These are phyloP conservation scores for Mucor velutinosus DNA, from an alignment of 371 early-diverging fungal species.

Conservation along the genomic window DNA sequence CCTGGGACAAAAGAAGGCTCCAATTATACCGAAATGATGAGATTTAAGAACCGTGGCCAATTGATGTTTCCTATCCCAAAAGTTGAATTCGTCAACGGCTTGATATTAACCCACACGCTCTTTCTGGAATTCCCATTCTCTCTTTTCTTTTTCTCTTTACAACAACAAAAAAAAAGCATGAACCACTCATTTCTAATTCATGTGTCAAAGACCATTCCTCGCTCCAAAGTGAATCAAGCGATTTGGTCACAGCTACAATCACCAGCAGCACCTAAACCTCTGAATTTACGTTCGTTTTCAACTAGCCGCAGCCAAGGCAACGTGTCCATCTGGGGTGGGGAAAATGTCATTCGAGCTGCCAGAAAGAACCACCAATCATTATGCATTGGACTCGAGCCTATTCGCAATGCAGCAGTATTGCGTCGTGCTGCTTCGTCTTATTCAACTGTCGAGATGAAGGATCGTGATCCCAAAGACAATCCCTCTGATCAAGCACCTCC, in stretches of 20 bases:
- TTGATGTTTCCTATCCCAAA: neutral
- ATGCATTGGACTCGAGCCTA: conserved; percentile 40
- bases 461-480: conserved; percentile 41
- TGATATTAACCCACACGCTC: neutral
- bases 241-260: conserved; percentile 41
- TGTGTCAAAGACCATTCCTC: conserved; percentile 55
- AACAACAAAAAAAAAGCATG: conserved; percentile 8
- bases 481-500: conserved; percentile 27
- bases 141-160: neutral
- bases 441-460: conserved; percentile 25
- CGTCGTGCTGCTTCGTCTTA: conserved; percentile 29
- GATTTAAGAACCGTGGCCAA: neutral
- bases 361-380: conserved; percentile 25
- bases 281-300: conserved; percentile 33
- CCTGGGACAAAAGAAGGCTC: neutral
- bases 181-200: conserved; percentile 47
- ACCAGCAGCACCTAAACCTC: conserved; percentile 14
- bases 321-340: conserved; percentile 46
- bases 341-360: conserved; percentile 28
- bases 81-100: neutral
- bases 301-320: conserved; percentile 28
- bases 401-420: conserved; percentile 32
- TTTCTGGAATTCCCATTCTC: neutral
- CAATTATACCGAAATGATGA: neutral
- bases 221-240: conserved; percentile 42